Base-by-base conservation (phyloP, 306 rosid species). In the Inga laurina region DNA sequence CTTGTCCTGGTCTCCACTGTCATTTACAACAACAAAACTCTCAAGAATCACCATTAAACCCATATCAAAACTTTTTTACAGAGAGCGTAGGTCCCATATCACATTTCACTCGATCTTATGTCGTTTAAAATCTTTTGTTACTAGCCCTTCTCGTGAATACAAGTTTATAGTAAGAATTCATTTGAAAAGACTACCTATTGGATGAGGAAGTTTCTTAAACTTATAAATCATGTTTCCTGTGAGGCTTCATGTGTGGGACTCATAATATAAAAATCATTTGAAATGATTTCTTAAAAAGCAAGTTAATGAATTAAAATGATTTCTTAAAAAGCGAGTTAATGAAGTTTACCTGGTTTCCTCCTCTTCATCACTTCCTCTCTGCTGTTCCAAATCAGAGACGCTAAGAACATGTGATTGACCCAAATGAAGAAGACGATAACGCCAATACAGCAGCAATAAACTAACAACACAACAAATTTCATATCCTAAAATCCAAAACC, bases 401-500 rank as follows among this genome's bases (percentile, higher is more conserved):
- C 72, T 70, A 70, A 87, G 86, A 86, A 64, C 83, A 65, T 85
- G 32, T 7, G 75, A 83, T 9, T 82, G 96, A 82, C 79, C 77
- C 44, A 82, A 62, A 89, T 85, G 56, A 57, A 85, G 86, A 66
- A 88, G 88, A 84, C 86, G 75, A 75, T 87, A 91, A 54, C 98
- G 93, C 12, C 94, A 97, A 79, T 77, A 91, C 39, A 93, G 98
- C 24, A 96, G 77, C 81, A 96, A 62, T 68, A 96, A 54, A 84
- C 85, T 90, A 77, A 91, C 93, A 44, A 87, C 64, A 86, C 97
- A 96, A 0, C 94, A 97, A 74, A 91, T 82, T 34, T 91, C 93
- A 82, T 96, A 96, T 39, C 99, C 99, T 19, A 85, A 82, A 14
- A 96, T 76, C 99, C 99, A 96, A 37, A 94, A 70, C 87, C 99